Base-by-base conservation (phyloP, 148 eudicot species). In the Silene uniflora region DNA sequence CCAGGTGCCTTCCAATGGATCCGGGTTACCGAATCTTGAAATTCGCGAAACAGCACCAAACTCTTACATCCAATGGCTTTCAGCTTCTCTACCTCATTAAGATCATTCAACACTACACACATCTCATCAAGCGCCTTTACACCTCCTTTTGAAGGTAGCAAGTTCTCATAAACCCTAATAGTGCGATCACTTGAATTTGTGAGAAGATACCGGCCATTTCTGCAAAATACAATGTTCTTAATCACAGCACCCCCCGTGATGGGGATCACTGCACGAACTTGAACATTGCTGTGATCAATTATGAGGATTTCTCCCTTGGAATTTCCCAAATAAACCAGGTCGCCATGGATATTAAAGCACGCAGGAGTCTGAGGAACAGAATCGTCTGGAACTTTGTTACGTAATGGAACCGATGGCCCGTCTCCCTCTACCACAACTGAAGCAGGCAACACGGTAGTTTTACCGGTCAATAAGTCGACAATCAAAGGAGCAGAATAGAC, bases 1-100 rank as follows among this genome's bases (percentile, higher is more conserved):
- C 98, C 91, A 5, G 97, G 93, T 23, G 91, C 93, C 83, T 95
- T 95, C 98, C 97, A 95, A 74, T 92, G 97, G 78, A 90, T 86
- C 80, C 84, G 88, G 49, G 97, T 95, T 10, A 95, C 89, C 39
- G 97, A 87, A 83, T 95, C 98, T 62, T 95, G 98, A 82, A 95
- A 95, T 84, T 92, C 97, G 32, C 89, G 88, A 65, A 86, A 92
- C n/a, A 92, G 84, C 35, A 88, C 80, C 80, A 95, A 79, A 81
- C 97, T 89, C 84, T 86, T 89, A 27, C 86, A 77, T 68, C 99
- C 99, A 77, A 86, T 80, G 47, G 76, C 87, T 81, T 91, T 95
- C 71, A 92, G 74, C 83, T 87, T 92, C 67, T 87, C 96, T 46
- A 79, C 76, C 71, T 84, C 89, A 73, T 80, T 82, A 73, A 82